Conservation (phyloP, 2,329 filamentous ascomycete species). For the Coniochaeta sp. region DNA sequence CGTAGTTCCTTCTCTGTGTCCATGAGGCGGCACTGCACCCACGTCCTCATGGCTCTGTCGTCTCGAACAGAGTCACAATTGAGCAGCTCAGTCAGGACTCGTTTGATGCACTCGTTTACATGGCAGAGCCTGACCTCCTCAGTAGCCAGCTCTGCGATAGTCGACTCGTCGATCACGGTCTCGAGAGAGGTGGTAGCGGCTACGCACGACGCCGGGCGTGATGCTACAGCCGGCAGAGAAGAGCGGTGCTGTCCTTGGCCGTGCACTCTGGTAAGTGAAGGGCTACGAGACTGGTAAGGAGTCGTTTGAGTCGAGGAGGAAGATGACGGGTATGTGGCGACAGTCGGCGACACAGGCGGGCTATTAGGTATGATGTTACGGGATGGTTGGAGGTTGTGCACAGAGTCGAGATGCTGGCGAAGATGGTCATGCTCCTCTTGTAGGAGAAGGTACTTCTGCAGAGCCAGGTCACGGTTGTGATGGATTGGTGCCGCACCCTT, state of each 20-base stretch:
- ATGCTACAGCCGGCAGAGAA: slow-evolving; percentile 8
- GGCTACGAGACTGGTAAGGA: slow-evolving; percentile 27
- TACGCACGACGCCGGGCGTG: slow-evolving; percentile 5
- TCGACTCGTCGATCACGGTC: slow-evolving; percentile 38
- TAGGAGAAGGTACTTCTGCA: slow-evolving; percentile 47
- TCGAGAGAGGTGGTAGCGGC: slow-evolving; percentile 16
- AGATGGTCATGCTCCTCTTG: slow-evolving; percentile 48
- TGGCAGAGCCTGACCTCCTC: slow-evolving; percentile 47
- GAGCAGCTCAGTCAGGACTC: slow-evolving; percentile 51
- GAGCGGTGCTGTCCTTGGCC: slow-evolving; percentile 3
- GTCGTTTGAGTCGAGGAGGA: slow-evolving; percentile 42
- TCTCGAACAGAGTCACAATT: slow-evolving; percentile 49
- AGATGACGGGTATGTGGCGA: slow-evolving; percentile 43
- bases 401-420: slow-evolving; percentile 38
- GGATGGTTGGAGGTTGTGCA: slow-evolving; percentile 21
- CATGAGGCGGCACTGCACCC: slow-evolving; percentile 52
- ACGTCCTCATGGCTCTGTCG: slow-evolving; percentile 45
- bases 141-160: slow-evolving; percentile 38
- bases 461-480: slow-evolving; percentile 36
- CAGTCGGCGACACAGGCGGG: slow-evolving; percentile 51
- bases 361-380: slow-evolving; percentile 32
- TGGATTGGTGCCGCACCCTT: slow-evolving; percentile 7
- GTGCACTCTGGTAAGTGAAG: background rate
- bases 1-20: slow-evolving; percentile 53
- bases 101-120: slow-evolving; percentile 55